Conservation (phyloP, 768 basidiomycete species). For the Kwoniella sp. region DNA sequence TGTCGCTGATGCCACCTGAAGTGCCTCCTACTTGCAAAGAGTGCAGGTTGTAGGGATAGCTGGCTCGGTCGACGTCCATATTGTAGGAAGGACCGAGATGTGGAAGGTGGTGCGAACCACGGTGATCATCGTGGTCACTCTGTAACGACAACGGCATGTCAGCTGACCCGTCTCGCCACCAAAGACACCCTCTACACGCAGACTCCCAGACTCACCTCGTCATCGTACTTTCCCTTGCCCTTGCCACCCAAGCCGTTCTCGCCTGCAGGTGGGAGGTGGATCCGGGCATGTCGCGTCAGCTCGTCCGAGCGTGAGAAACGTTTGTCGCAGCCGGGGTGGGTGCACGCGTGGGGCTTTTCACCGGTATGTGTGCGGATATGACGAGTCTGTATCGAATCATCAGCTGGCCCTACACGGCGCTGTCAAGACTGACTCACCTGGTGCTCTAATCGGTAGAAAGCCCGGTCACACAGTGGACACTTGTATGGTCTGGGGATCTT, state of each 20-base stretch:
- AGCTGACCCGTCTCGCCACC: neutral
- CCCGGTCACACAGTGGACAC: constrained; percentile 91
- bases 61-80: constrained; percentile 43
- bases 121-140: constrained; percentile 32
- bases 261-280: constrained; percentile 71
- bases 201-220: constrained; percentile 73
- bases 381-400: constrained; percentile 63
- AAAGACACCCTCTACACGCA: neutral
- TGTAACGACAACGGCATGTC: neutral
- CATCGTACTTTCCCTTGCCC: constrained; percentile 46
- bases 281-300: constrained; percentile 89
- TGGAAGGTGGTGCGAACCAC: constrained; percentile 21
- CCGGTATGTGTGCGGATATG: constrained; percentile 98
- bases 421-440: constrained; percentile 59
- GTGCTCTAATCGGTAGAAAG: constrained; percentile 93
- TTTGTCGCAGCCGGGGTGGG: constrained; percentile 91
- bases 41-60: constrained; percentile 37
- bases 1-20: constrained; percentile 50
- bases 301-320: constrained; percentile 98
- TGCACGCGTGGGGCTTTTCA: constrained; percentile 93
- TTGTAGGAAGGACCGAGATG: constrained; percentile 42
- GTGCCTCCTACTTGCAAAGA: constrained; percentile 24
- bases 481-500: constrained; percentile 80
- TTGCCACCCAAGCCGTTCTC: constrained; percentile 53
- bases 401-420: neutral